Evolutionary conservation across 768 basidiomycete genomes (phyloP).

Genomic region (Lyophyllum atratum): DNA sequence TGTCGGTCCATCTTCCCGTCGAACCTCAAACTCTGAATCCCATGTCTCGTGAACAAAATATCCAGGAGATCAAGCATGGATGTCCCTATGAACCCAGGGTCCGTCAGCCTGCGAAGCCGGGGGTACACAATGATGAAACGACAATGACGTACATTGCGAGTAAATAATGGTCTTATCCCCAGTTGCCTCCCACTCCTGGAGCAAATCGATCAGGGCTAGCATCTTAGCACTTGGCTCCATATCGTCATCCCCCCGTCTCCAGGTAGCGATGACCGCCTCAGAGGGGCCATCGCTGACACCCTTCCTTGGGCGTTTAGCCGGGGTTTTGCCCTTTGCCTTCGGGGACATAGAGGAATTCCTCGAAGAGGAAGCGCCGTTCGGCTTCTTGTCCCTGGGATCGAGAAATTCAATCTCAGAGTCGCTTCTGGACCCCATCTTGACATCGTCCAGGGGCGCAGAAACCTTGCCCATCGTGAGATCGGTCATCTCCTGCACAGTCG

Average conservation of each 20-base stretch:
- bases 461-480: conserved; percentile 34
- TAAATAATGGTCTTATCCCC: conserved; percentile 75
- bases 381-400: background rate
- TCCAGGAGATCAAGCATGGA: conserved; percentile 71
- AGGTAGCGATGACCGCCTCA: conserved; percentile 49
- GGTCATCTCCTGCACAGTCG: conserved; percentile 13
- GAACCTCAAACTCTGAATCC: conserved; percentile 59
- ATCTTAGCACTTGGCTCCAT: conserved; percentile 73
- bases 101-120: background rate
- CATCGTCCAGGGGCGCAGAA: conserved; percentile 12
- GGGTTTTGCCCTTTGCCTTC: conserved; percentile 22
- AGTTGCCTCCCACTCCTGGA: conserved; percentile 58
- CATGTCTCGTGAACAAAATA: conserved; percentile 57
- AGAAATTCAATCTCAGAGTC: conserved; percentile 28
- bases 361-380: conserved; percentile 6
- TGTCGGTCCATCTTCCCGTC: conserved; percentile 68
- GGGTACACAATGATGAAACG: background rate
- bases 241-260: conserved; percentile 62
- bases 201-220: conserved; percentile 51
- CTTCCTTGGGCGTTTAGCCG: conserved; percentile 19
- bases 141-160: conserved; percentile 58
- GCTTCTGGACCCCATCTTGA: conserved; percentile 19
- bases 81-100: conserved; percentile 50
- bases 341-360: background rate
- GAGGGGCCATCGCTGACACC: conserved; percentile 32